phyloP scores from a whole-genome alignment of 352 stramenopile genomes.

The Albugo candida region DNA sequence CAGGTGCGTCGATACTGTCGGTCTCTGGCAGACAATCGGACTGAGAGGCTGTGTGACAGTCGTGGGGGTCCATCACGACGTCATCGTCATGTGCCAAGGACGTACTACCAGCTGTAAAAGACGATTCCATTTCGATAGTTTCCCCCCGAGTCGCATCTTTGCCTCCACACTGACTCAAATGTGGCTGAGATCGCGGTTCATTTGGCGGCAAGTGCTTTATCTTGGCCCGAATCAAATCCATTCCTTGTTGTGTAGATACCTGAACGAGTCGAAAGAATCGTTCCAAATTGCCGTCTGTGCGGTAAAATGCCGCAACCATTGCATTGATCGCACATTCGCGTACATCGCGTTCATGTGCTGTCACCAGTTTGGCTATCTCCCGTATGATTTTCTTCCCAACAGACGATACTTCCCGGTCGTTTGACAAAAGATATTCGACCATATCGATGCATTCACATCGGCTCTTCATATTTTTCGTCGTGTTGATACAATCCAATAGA shows the following conservation, averaged over 20 bases:
- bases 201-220: conserved; percentile 52
- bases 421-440: conserved; percentile 51
- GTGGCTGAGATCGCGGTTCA: neutral
- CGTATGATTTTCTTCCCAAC: conserved; percentile 58
- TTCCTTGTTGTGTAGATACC: conserved; percentile 49
- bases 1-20: neutral
- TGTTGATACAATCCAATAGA: conserved; percentile 65
- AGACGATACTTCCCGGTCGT: conserved; percentile 25
- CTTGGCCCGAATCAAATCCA: conserved; percentile 50
- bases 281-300: conserved; percentile 44
- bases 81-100: no score
- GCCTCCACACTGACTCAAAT: neutral
- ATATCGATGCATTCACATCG: conserved; percentile 70
- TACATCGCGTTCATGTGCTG: conserved; percentile 64
- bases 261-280: conserved; percentile 59
- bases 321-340: conserved; percentile 55
- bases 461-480: conserved; percentile 75
- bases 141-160: neutral
- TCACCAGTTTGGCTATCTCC: conserved; percentile 60
- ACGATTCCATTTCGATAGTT: neutral
- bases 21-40: conserved; percentile 8
- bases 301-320: conserved; percentile 45
- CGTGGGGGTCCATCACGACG: neutral
- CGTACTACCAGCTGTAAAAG: no score
- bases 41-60: conserved; percentile 10